A percentile compares a stretch with the other conserved stretches of the same genome.
phyloP scores from a whole-genome alignment of 495 filamentous ascomycete species.

The Lasiosphaeris hirsuta region DNA sequence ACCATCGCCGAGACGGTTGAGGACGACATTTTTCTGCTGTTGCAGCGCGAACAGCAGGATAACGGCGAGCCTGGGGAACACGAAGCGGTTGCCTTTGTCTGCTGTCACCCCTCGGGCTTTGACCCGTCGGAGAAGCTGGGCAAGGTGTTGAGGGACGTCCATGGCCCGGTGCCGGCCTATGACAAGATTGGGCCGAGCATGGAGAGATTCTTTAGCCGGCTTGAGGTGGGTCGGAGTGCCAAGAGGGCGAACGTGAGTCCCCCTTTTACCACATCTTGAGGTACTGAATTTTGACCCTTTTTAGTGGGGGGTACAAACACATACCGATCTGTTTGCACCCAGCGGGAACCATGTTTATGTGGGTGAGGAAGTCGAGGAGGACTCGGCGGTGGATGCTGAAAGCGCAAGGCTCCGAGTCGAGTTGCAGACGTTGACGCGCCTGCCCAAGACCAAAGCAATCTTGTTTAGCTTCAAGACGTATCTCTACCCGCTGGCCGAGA shows the following conservation, averaged over 20 bases:
- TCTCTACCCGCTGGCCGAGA: slow-evolving; percentile 60
- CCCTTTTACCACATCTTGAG: neutral
- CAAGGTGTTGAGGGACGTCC: slow-evolving; percentile 60
- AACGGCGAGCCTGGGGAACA: neutral
- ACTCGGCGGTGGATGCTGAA: slow-evolving; percentile 50
- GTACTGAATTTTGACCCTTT: neutral
- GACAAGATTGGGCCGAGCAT: slow-evolving; percentile 71
- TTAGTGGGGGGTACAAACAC: slow-evolving; percentile 63
- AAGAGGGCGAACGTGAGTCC: slow-evolving; percentile 53
- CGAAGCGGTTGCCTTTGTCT: slow-evolving; percentile 25
- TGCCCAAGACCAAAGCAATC: slow-evolving; percentile 62
- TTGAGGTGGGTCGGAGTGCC: slow-evolving; percentile 55
- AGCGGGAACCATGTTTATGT: slow-evolving; percentile 49
- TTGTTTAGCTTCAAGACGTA: slow-evolving; percentile 83
- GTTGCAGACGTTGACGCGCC: slow-evolving; percentile 70
- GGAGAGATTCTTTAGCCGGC: slow-evolving; percentile 67
- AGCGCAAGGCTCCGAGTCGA: slow-evolving; percentile 62
- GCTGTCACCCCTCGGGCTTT: slow-evolving; percentile 73
- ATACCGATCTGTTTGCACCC: slow-evolving; percentile 53
- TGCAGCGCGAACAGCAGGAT: slow-evolving; percentile 48
- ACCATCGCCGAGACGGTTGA: slow-evolving; percentile 61
- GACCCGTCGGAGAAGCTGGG: slow-evolving; percentile 62
- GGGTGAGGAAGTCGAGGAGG: slow-evolving; percentile 40
- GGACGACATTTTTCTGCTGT: slow-evolving; percentile 68
- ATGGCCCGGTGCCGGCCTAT: slow-evolving; percentile 68